Base-by-base conservation (phyloP, 2,329 filamentous ascomycete species). In the Clarireedia monteithiana region DNA sequence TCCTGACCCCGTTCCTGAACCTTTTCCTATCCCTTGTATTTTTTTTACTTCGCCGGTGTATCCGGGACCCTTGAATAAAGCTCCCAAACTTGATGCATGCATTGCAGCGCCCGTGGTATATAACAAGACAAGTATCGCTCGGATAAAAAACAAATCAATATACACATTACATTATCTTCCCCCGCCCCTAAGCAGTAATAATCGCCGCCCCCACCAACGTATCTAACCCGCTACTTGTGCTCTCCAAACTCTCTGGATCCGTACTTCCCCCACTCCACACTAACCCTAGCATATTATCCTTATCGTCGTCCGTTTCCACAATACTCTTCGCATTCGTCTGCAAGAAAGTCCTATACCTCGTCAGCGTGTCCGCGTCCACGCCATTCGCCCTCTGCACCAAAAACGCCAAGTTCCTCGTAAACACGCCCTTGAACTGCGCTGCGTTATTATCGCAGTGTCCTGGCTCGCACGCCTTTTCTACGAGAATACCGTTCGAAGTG, bases 361-460 rank as follows among this genome's bases (percentile, higher is more conserved):
- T 12, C 6, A 42, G 20, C 2, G 50, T 38, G 20, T 44, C 26
- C 1, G 34, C 20, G 5, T 53, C 44, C 1, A 48, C 4, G 0
- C 42, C 42, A 14, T 14, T 60, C 1, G 60, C 63, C 9, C 66
- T 53, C 6, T 70, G 64, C 23, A 85, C 74, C 36, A 90, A 69
- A 54, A 79, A 77, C 36, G 76, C 74, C 20, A 90, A 71, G 64
- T 87, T 87, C 20, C 84, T 77, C 15, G 81, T 75, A 60, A 89
- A 88, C 38, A 89, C 74, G 3, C 86, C 86, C 69, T 90, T 89
- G 76, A 89, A 90, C 64, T 87, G 82, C 36, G 80, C 75, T 1
- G 75, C 78, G 58, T 84, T 78, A 17, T 64, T 67, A 10, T 60
- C 49, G 38, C 66, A 68, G 6, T 72, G 74, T 57, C 72, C 66